Conservation (phyloP, 2,329 filamentous ascomycete species). For the Epichloe sp. region DNA sequence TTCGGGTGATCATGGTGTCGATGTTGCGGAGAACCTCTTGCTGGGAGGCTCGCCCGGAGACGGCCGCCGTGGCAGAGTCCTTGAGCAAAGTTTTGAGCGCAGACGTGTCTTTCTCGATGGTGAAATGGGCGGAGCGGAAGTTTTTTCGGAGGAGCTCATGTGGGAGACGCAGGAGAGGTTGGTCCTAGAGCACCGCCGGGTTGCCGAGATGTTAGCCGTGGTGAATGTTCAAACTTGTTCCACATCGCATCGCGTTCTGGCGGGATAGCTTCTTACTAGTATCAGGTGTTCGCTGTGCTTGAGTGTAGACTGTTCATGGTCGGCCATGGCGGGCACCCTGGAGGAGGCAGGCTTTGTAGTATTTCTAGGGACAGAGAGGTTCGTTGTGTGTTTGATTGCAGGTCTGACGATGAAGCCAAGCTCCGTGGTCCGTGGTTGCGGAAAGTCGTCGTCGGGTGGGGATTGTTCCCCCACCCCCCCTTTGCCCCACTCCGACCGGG, state of each 20-base stretch:
- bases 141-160: conserved; percentile 84
- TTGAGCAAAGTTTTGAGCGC: conserved; percentile 48
- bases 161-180: conserved; percentile 84
- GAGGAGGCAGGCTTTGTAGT: not conserved
- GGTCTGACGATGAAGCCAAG: not conserved
- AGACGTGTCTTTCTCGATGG: conserved; percentile 58
- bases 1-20: conserved; percentile 72
- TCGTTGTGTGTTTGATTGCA: not conserved
- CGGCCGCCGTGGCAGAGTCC: conserved; percentile 52
- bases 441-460: not conserved
- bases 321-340: conserved; percentile 34
- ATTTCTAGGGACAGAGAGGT: too few relatives aligned
- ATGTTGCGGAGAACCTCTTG: conserved; percentile 67
- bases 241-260: not conserved
- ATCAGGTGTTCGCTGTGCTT: conserved; percentile 65
- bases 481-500: not conserved
- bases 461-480: not conserved
- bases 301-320: conserved; percentile 51
- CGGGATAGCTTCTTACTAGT: conserved; percentile 36
- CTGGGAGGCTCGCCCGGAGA: conserved; percentile 47
- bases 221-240: not conserved
- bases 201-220: not conserved
- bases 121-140: conserved; percentile 73
- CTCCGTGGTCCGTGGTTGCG: not conserved
- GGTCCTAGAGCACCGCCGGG: conserved; percentile 46